Conservation (phyloP, 2,329 filamentous ascomycete genomes). For the Nothomitra cinnamomea region DNA sequence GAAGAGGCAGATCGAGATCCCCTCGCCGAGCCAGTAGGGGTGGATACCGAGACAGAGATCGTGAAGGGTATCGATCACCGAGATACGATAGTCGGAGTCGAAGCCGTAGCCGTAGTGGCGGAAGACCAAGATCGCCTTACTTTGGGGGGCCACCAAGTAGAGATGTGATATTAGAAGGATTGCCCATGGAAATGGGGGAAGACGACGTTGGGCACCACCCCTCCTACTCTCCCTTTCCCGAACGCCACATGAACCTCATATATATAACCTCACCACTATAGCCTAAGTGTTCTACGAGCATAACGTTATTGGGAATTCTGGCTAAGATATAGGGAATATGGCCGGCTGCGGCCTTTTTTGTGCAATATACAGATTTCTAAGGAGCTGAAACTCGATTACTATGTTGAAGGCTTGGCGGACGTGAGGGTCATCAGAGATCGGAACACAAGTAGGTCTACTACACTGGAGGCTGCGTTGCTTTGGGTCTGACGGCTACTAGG, state of each 20-base stretch:
- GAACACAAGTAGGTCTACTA: conserved; percentile 31
- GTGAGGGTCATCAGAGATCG: conserved; percentile 40
- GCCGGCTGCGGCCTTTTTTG: conserved; percentile 17
- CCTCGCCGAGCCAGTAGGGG: conserved; percentile 20
- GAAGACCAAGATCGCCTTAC: conserved; percentile 20
- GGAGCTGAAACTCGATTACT: conserved; percentile 35
- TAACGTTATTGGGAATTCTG: conserved; percentile 8
- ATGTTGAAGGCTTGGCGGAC: conserved; percentile 36
- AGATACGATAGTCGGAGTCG: conserved; percentile 19
- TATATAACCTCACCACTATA: conserved; percentile 3
- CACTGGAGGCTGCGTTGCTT: conserved; percentile 7
- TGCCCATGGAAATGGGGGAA: conserved; percentile 31
- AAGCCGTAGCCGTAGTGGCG: conserved; percentile 14
- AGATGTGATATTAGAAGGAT: conserved; percentile 33
- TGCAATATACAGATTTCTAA: conserved; percentile 32
- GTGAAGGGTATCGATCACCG: conserved; percentile 28
- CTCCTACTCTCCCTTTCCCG: conserved; percentile 16
- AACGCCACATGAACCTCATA: conserved; percentile 6
- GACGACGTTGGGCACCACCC: conserved; percentile 30
- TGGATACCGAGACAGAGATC: conserved; percentile 27
- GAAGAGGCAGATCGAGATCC: conserved; percentile 20
- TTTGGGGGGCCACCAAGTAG: conserved; percentile 26
- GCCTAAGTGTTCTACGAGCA: conserved; percentile 9
- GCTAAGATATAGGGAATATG: conserved; percentile 24
- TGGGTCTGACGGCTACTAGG: conserved; percentile 23